Base-by-base conservation (phyloP, 2,329 filamentous ascomycete species). In the Paracorniculantispora psalliotae region DNA sequence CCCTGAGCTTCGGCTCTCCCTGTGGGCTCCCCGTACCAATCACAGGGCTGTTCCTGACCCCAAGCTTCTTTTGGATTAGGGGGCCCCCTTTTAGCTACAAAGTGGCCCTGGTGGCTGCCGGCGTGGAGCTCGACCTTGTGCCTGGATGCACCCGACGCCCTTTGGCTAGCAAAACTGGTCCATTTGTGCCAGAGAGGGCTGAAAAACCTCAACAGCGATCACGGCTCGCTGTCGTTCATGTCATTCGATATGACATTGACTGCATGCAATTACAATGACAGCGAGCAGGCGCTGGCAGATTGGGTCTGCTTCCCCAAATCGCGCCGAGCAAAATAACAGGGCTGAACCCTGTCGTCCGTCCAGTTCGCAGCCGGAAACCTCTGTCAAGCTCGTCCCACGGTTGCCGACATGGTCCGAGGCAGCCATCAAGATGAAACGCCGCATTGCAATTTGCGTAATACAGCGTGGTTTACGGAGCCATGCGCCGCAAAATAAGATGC, bases 21-120 rank as follows among this genome's bases (percentile, higher is more conserved):
- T 26, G 28, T 12, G n/a, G 25, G 13, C 47, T 54, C 61, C 63
- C 61, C 63, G 63, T 56, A 41, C 63, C 61, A 64, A 64, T 63
- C 53, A 57, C 7, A 57, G 9, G 21, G 26, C 46, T 61, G 63
- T 64, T 60, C 63, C 63, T 64, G 63, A 41, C 55, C 43, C 63
- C 61, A 58, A 35, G n/a, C 58, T 47, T 10, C 17, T 35, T 55
- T 41, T 4, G 57, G 48, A 19, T 15, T 59, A 53, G 43, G 23
- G 4, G 57, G 41, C 49, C 48, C 48, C 37, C 21, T 37, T 30
- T 53, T 46, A 21, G 48, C 35, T 39, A 21, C 43, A 23, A 33
- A n/a, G 54, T 41, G 28, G 53, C 23, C n/a, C n/a, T n/a, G n/a
- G n/a, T n/a, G n/a, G 17, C 12, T 23, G 13, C 19, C 10, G n/a